Conservation (phyloP, 2,329 filamentous ascomycete genomes). For the Pezicula neosporulosa region DNA sequence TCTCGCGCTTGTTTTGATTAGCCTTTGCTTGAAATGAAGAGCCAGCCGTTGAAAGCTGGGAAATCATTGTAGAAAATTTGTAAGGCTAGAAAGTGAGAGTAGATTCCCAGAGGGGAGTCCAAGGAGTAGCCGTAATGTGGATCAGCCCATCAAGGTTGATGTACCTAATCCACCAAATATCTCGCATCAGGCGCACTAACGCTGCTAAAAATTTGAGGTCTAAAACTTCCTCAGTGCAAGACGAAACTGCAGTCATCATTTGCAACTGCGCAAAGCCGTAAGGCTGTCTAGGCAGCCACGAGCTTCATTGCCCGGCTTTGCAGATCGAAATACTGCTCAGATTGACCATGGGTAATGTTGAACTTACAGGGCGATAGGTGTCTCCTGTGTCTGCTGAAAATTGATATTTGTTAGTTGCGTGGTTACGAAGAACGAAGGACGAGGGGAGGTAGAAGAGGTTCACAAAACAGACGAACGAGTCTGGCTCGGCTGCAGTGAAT, state of each 20-base stretch:
- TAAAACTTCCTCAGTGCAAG: background rate
- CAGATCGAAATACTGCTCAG: too few relatives aligned
- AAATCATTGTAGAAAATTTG: background rate
- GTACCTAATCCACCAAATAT: background rate
- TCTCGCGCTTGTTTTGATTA: constrained; percentile 66
- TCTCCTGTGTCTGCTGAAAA: constrained; percentile 9
- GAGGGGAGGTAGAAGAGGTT: constrained; percentile 1
- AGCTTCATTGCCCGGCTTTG: too few relatives aligned
- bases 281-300: too few relatives aligned
- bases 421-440: background rate
- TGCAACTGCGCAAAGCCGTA: background rate
- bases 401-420: background rate
- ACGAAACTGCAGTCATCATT: background rate
- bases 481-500: constrained; percentile 2
- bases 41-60: constrained; percentile 4
- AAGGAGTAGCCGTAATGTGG: background rate
- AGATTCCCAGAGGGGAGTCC: background rate
- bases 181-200: background rate
- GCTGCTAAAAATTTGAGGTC: background rate
- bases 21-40: constrained; percentile 27
- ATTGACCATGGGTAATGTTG: background rate
- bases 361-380: constrained; percentile 12
- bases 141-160: background rate
- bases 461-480: background rate
- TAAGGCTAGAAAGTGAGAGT: background rate